Percentiles rank a stretch among this genome's conserved stretches.
phyloP scores from a whole-genome alignment of 768 basidiomycete genomes.

The Mycena leptocephala region DNA sequence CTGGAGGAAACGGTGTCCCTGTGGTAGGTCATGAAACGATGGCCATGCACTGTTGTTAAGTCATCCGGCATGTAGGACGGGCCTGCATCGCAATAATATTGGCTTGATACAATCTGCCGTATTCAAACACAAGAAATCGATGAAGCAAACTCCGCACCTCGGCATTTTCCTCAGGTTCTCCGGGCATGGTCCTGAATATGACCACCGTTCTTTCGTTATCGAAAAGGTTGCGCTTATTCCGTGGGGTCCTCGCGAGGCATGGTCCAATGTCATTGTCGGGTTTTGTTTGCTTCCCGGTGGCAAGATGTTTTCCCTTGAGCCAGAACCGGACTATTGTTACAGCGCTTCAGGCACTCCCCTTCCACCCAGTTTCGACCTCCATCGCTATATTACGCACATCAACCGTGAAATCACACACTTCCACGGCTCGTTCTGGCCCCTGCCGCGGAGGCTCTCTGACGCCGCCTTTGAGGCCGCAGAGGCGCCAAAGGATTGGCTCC shows the following conservation, averaged over 20 bases:
- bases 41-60: background rate
- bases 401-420: conserved; percentile 12
- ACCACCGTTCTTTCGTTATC: background rate
- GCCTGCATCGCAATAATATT: background rate
- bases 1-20: background rate
- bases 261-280: background rate
- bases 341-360: background rate
- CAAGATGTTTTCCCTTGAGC: too few species aligned
- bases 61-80: background rate
- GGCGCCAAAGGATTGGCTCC: background rate
- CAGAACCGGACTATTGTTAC: background rate
- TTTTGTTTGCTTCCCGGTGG: background rate
- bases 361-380: conserved; percentile 12
- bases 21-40: background rate
- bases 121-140: background rate
- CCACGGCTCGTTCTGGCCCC: conserved; percentile 6
- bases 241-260: background rate
- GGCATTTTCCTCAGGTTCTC: background rate
- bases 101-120: background rate
- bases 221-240: background rate
- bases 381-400: background rate
- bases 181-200: background rate
- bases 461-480: background rate
- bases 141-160: background rate
- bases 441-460: background rate